Evolutionary conservation across 257 asterid species (phyloP), one percentile per base, ranked within the genome.

Genomic region (Nicotiana tomentosiformis): DNA sequence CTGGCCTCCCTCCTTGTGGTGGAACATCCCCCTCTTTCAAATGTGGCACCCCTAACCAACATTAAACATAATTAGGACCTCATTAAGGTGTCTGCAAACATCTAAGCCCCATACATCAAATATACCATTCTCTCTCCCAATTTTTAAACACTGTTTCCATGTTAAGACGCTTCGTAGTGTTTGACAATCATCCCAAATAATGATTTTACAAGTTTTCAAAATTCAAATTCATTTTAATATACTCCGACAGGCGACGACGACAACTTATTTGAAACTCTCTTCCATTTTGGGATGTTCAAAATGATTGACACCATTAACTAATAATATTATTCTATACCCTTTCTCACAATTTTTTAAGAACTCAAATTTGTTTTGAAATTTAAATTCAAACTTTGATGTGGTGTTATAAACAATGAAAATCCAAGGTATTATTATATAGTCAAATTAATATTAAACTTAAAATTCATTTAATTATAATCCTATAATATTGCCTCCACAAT

Each of bases 1-100:
- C 94, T 0, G 98, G 92, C 83, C 51, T 89, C 74, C 99, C 99
- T 30, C 99, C 99, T 84, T 92, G 97, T 12, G 98, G 97, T 43
- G 88, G 88, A 78, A 84, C 93, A 86, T 95, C 98, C 61, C 98
- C 98, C 60, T 92, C 97, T 86, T 87, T 92, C 84, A 93, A 84
- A 89, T 95, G 99, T 1, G 99, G 99, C 35, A 95, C 92, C 80
- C 99, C 99, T 95, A 77, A 84, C 84, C 57, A 85, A 84, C 66
- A 51, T 74, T 49, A 20, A 74, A 74, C 43, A 74, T 1, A 46
- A 51, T 74, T 23, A 49, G 80, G 43, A 49, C 26, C 62, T 74
- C 80, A 74, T 74, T 49, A 74, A 74, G 39, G 77, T 49, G 11
- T 43, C 37, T 17, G 80, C 26, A 32, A 67, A 46, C 2, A 23